Percentiles rank a stretch among this genome's conserved stretches.
Evolutionary conservation across 106 monocot genomes (phyloP).

Genomic region (Allium cepa): DNA sequence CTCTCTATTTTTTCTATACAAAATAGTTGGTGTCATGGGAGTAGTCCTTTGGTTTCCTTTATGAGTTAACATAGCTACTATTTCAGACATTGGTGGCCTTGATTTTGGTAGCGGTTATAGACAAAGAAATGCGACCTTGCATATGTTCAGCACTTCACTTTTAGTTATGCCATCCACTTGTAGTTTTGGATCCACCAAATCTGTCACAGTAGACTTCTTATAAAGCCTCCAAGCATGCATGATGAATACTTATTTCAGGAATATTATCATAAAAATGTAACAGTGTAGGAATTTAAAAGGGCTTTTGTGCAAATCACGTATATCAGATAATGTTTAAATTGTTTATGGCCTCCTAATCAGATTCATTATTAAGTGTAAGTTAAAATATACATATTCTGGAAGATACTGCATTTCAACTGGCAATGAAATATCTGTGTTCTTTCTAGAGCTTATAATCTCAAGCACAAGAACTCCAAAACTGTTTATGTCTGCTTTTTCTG

Average conservation of each 20-base stretch:
- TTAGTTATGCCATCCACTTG: slow-evolving; percentile 17
- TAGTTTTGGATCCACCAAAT: slow-evolving; percentile 35
- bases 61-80: slow-evolving; percentile 34
- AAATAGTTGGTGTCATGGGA: slow-evolving; percentile 41
- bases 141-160: slow-evolving; percentile 26
- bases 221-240: slow-evolving; percentile 50
- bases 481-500: slow-evolving; percentile 55
- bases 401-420: slow-evolving; percentile 53
- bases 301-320: too few species aligned
- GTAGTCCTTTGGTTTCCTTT: slow-evolving; percentile 15
- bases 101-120: slow-evolving; percentile 30
- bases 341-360: background rate
- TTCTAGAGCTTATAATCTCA: slow-evolving; percentile 42
- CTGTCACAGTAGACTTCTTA: slow-evolving; percentile 30
- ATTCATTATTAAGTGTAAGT: background rate
- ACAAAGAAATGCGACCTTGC: slow-evolving; percentile 36
- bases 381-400: slow-evolving; percentile 39
- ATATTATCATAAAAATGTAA: background rate
- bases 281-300: background rate
- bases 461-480: slow-evolving; percentile 56
- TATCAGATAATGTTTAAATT: background rate
- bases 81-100: slow-evolving; percentile 51
- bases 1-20: slow-evolving; percentile 12
- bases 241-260: background rate
- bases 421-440: slow-evolving; percentile 39